Base-by-base conservation (phyloP, 1,139 yeast genomes). In the Hanseniaspora uvarum region DNA sequence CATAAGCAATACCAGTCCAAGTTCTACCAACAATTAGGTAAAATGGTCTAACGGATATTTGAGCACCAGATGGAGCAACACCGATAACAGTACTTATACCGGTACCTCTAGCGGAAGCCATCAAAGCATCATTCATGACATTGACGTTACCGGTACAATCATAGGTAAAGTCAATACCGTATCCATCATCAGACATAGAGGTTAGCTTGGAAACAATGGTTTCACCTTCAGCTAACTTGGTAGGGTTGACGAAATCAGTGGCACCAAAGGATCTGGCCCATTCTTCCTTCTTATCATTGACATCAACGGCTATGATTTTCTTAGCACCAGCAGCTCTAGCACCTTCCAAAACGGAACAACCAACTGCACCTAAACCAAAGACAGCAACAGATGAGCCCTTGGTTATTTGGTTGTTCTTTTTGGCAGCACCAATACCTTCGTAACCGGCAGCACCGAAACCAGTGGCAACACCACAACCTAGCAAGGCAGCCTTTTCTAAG, bases 51-150 rank as follows among this genome's bases (percentile, higher is more conserved):
- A 97, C 92, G 54, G 95, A 73, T 61, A 94, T 89, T 72, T 92
- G 97, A 71, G 88, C 78, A 62, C 98, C 98, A 50, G 97, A 95
- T 62, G 96, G 95, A 47, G 98, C 98, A 62, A 94, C 98, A 68
- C 98, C 98, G 67, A 92, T 92, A 65, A 92, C 76, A 63, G 92
- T 77, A 26, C 96, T 87, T 65, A 83, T 80, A 70, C 98, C 98
- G 97, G 98, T 94, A 60, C 98, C 98, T 74, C 89, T 89, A 76
- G 92, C 97, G 70, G 96, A 87, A 37, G 96, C 87, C 74, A 92
- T 97, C 62, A 92, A 77, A 21, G 98, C 98, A 65, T 80, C 75
- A 73, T 97, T 82, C 98, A 92, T 92, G 54, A 92, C 98, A 47
- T 79, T 71, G 58, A 83, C 92, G 67, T 92, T 94, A 73, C 98